Percentiles rank a stretch among this genome's conserved stretches.
phyloP scores from a whole-genome alignment of 2,329 filamentous ascomycete species.

The Mycosphaerella sp. region DNA sequence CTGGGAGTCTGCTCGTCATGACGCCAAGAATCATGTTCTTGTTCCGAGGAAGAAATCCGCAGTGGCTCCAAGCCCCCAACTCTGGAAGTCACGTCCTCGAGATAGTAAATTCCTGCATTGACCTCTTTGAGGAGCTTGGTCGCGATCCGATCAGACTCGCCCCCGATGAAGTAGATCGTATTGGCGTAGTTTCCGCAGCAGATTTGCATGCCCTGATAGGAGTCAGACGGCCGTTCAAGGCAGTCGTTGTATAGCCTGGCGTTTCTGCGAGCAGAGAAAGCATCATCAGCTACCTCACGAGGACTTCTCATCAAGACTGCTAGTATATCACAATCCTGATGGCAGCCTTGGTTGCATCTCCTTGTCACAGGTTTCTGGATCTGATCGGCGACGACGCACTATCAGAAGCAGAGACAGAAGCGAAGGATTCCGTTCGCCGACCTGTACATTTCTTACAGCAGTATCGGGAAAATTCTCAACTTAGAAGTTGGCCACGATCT shows the following conservation, averaged over 20 bases:
- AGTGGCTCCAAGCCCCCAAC: background rate
- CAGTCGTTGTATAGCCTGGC: background rate
- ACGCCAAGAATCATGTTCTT: constrained; percentile 46
- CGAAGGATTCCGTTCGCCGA: too few relatives aligned
- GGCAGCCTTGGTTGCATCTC: too few relatives aligned
- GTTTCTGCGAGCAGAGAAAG: background rate
- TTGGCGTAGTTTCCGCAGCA: background rate
- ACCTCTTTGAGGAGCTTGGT: background rate
- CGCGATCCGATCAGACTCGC: background rate
- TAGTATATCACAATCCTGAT: too few relatives aligned
- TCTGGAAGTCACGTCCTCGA: background rate
- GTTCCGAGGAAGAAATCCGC: constrained; percentile 36
- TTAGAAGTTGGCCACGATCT: too few relatives aligned
- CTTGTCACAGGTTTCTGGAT: too few relatives aligned
- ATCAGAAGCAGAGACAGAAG: too few relatives aligned
- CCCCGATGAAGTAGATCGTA: background rate
- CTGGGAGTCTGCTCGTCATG: constrained; percentile 43
- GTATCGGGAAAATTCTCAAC: too few relatives aligned
- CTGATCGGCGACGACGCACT: too few relatives aligned
- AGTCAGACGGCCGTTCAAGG: background rate
- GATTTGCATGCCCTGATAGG: background rate
- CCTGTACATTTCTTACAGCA: too few relatives aligned
- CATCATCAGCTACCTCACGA: background rate
- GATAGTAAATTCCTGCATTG: background rate
- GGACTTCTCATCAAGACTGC: too few relatives aligned